Base-by-base conservation (phyloP, 2,329 filamentous ascomycete genomes). In the Piedraia hortae region DNA sequence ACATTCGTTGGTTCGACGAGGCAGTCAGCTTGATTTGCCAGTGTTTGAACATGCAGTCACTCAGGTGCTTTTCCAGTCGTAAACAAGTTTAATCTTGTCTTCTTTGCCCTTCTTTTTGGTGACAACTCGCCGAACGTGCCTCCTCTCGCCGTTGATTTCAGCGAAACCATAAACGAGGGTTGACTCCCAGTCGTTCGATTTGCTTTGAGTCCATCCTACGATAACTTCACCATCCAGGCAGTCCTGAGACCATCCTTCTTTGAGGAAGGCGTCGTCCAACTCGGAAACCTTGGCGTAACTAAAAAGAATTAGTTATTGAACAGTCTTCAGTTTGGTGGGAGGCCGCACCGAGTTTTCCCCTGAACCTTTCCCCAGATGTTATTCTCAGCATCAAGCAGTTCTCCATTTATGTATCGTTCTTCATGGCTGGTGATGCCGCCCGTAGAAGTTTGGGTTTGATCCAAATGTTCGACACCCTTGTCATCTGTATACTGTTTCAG, bases 321-420 rank as follows among this genome's bases (percentile, higher is more conserved):
- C 10, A 12, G 10, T 5, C 9, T 7, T 3, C 3, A 11, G 8
- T 3, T 18, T 14, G 8, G 14, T 3, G 20, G 7, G 4, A 10
- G 8, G 10, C 26, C 30, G 14, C 25, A 39, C 34, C 31, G 31
- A 19, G 56, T 61, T 28, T 53, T 54, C 26, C 70, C 73, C 22
- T 51, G 50, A 29, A 85, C 57, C 24, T 47, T 50, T 26, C 78
- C 78, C 42, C 88, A 90, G 32, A 89, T 59, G 54, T 65, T 67
- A 51, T 90, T 77, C 12, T 49, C 50, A 51, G 80, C 73, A 30
- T 61, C 57, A 34, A 69, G 65, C 24, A 46, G 54, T 12, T 45
- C 41, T 48, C 56, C 64, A 39, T 69, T 55, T 3, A 69, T 43
- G 1, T 38, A 45, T 21, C 67, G 57, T 5, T 46, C 37, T 40